Conservation (phyloP, 345 rosid species). For the Eucalyptus cloeziana region DNA sequence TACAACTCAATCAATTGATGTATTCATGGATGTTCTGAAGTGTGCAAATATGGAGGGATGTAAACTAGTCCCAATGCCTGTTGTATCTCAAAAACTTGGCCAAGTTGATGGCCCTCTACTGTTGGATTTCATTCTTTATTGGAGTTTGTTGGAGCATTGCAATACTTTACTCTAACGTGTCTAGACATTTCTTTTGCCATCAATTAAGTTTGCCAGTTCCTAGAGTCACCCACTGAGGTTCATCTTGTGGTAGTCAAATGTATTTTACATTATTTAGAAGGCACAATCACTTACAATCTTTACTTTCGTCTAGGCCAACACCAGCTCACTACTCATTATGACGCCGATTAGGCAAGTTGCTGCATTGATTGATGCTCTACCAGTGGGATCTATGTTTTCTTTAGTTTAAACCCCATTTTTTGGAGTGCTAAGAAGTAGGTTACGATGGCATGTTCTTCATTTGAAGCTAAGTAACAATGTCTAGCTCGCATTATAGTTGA, state of each 20-base stretch:
- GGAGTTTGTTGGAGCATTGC: background rate
- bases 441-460: background rate
- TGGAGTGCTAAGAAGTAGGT: background rate
- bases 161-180: fast-evolving
- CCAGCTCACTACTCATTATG: background rate
- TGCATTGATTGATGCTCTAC: background rate
- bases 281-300: background rate
- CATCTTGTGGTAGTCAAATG: background rate
- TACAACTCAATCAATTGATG: no score
- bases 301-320: background rate
- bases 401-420: background rate
- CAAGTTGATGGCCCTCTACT: background rate
- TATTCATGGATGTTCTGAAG: background rate
- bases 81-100: background rate
- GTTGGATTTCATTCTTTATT: background rate
- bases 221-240: background rate
- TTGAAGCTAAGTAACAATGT: background rate
- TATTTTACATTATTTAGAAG: background rate
- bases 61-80: background rate
- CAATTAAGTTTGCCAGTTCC: background rate
- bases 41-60: background rate
- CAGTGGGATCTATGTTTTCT: background rate
- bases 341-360: background rate
- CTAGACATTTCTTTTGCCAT: background rate
- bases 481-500: background rate